Evolutionary conservation across 257 asterid species (phyloP).

Genomic region (Prunella vulgaris): DNA sequence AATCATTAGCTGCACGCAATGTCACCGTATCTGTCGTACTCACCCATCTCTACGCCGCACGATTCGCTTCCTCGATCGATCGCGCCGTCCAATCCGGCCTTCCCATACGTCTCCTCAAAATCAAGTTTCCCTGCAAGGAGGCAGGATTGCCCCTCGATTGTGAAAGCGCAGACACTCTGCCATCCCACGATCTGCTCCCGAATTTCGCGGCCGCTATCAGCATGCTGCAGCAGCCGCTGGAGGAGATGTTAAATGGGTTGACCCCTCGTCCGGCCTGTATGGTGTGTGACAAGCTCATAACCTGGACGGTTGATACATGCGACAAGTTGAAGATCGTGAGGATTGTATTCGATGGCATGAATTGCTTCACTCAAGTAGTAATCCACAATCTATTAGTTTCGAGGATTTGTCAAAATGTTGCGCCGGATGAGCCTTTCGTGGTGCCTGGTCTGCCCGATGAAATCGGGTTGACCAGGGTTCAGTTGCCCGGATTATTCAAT

Average conservation of each 20-base stretch:
- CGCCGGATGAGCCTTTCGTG: slow-evolving; percentile 28
- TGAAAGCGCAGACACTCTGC: slow-evolving; percentile 31
- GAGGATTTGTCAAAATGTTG: slow-evolving; percentile 16
- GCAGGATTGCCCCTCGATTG: background rate
- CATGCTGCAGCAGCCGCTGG: slow-evolving; percentile 32
- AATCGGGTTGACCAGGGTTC: slow-evolving; percentile 22
- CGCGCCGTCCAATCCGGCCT: slow-evolving; percentile 28
- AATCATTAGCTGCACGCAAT: background rate
- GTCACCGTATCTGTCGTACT: background rate
- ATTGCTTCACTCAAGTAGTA: background rate
- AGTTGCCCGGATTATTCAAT: background rate
- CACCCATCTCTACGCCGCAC: slow-evolving; percentile 11
- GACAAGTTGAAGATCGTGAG: slow-evolving; percentile 30
- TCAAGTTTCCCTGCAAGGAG: slow-evolving; percentile 30
- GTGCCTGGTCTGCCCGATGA: slow-evolving; percentile 35
- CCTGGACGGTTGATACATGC: slow-evolving; percentile 40
- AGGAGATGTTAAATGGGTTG: slow-evolving; percentile 19
- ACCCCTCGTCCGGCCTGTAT: slow-evolving; percentile 40
- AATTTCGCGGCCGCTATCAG: slow-evolving; percentile 35
- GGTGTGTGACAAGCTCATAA: slow-evolving; percentile 35
- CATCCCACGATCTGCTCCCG: slow-evolving; percentile 24
- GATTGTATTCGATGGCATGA: background rate
- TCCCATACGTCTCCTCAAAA: slow-evolving; percentile 26
- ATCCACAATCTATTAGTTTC: background rate
- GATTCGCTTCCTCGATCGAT: slow-evolving; percentile 25